Conservation (phyloP, 2,329 filamentous ascomycete genomes). For the Colletotrichum tropicale region DNA sequence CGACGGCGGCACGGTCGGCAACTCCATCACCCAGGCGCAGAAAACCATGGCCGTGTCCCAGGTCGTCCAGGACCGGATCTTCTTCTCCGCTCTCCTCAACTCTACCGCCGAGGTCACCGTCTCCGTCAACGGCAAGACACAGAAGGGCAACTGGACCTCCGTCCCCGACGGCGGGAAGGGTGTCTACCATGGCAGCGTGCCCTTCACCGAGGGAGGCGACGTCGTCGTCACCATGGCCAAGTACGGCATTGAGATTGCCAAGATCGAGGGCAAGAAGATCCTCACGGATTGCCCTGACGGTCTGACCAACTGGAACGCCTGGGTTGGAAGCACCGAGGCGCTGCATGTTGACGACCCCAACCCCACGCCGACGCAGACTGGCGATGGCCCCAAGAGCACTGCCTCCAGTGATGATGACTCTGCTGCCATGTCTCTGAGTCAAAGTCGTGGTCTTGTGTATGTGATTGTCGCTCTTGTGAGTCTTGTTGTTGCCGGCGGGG, state of each 20-base stretch:
- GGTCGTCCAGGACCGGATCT: slow-evolving; percentile 26
- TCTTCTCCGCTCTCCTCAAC: slow-evolving; percentile 27
- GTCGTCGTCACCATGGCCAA: slow-evolving; percentile 37
- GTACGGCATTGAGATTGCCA: slow-evolving; percentile 11
- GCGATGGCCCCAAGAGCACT: background rate
- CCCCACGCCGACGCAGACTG: slow-evolving; percentile 9
- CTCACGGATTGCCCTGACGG: background rate
- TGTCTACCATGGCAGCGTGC: slow-evolving; percentile 33
- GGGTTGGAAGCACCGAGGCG: slow-evolving; percentile 10
- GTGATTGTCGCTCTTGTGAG: background rate
- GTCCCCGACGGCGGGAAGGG: slow-evolving; percentile 22
- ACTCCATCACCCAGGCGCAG: slow-evolving; percentile 29
- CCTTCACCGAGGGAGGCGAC: slow-evolving; percentile 28
- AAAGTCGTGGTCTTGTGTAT: background rate
- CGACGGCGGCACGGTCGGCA: slow-evolving; percentile 33
- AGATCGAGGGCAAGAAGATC: slow-evolving; percentile 12
- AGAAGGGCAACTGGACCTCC: slow-evolving; percentile 20
- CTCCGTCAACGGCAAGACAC: slow-evolving; percentile 26
- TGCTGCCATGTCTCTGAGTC: background rate
- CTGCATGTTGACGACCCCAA: slow-evolving; percentile 12
- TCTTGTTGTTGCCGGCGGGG: background rate
- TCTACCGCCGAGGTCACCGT: slow-evolving; percentile 26
- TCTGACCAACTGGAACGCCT: slow-evolving; percentile 23
- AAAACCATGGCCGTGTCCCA: slow-evolving; percentile 18
- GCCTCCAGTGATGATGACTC: background rate